phyloP scores from a whole-genome alignment of 1,284 basidiomycete genomes.

The Leccinum fuscescens region DNA sequence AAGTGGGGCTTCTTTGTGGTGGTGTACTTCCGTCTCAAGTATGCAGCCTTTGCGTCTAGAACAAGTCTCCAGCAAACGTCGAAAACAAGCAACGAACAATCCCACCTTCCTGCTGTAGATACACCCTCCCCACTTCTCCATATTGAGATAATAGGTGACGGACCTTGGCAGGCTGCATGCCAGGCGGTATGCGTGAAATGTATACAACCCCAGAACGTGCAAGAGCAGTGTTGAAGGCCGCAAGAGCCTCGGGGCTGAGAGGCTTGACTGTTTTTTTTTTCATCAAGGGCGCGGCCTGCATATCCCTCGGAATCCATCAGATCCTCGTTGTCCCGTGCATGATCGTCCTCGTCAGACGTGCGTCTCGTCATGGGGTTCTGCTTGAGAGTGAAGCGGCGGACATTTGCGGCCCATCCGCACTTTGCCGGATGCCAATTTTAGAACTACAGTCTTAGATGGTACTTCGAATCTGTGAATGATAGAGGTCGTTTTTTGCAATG shows the following conservation, averaged over 20 bases:
- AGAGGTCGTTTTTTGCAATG: no score
- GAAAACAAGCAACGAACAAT: not conserved
- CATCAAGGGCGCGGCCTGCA: constrained; percentile 41
- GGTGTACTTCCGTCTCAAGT: constrained; percentile 73
- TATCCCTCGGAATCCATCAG: constrained; percentile 61
- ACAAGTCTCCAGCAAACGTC: constrained; percentile 12
- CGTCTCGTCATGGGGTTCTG: no score
- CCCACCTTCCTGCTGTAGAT: constrained; percentile 84
- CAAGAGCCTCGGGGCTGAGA: constrained; percentile 67
- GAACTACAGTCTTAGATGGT: constrained; percentile 37
- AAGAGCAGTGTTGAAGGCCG: constrained; percentile 66
- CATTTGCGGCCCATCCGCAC: not conserved
- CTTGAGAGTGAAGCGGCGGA: no score
- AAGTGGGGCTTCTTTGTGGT: constrained; percentile 84
- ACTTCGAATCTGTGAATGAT: no score
- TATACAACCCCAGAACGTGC: constrained; percentile 85
- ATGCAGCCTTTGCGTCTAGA: constrained; percentile 76
- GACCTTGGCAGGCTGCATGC: constrained; percentile 97
- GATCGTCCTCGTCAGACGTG: not conserved
- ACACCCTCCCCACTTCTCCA: constrained; percentile 84
- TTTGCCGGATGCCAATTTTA: constrained; percentile 8
- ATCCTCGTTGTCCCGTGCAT: constrained; percentile 23
- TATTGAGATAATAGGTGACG: constrained; percentile 87
- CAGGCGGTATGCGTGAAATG: constrained; percentile 96
- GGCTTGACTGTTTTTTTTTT: constrained; percentile 63